These are phyloP conservation scores for Biscogniauxia marginata DNA, from an alignment of 2,329 filamentous ascomycete genomes.

Conservation along the genomic window DNA sequence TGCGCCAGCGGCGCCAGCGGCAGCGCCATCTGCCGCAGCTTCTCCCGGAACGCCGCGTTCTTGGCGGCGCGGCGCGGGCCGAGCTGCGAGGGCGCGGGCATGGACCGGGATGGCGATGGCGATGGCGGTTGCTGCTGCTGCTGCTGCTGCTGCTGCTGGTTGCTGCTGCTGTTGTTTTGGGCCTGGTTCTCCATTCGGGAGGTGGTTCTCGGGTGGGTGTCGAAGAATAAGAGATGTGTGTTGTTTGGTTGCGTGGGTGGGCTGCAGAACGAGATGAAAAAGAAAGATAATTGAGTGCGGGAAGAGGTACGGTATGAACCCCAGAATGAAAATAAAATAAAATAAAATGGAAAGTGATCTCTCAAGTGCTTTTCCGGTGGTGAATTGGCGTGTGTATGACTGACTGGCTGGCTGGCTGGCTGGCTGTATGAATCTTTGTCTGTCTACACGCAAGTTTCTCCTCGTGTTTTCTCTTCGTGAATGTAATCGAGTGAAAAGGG, in stretches of 20 bases:
- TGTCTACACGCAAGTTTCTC: background rate
- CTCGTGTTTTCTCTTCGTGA: background rate
- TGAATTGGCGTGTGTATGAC: background rate
- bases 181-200: constrained; percentile 25
- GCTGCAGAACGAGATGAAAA: background rate
- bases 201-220: background rate
- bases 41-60: constrained; percentile 55
- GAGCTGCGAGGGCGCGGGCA: too few species aligned
- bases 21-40: constrained; percentile 65
- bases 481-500: background rate
- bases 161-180: constrained; percentile 17
- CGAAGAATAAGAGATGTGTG: background rate
- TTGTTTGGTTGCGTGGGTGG: too few species aligned
- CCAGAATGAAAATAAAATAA: too few species aligned
- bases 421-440: background rate
- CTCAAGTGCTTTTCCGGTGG: background rate
- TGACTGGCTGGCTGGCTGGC: background rate
- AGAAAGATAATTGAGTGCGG: background rate
- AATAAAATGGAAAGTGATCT: background rate
- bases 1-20: constrained; percentile 66
- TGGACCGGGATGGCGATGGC: constrained; percentile 3
- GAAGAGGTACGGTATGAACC: background rate
- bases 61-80: constrained; percentile 38
- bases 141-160: constrained; percentile 6
- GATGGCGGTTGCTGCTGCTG: constrained; percentile 11